Evolutionary conservation across 2,329 filamentous ascomycete genomes (phyloP), one percentile per base, ranked within the genome.

Genomic region (Berkeleyomyces basicola): DNA sequence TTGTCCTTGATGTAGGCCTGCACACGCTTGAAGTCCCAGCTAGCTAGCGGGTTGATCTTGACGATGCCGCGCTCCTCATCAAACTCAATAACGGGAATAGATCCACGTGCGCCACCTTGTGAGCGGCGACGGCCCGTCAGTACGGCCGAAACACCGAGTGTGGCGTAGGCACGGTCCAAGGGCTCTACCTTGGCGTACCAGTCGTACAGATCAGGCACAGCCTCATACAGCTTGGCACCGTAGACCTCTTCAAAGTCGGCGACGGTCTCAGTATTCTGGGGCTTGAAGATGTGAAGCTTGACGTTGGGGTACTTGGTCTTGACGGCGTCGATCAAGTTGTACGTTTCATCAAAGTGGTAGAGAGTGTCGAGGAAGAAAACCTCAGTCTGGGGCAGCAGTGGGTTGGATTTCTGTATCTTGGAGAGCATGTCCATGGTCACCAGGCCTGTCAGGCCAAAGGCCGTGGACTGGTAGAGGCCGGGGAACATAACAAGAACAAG

Each of bases 111-210:
- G 67, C 90, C 92, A 66, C 93, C 93, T 75, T 99, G 93, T 66
- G 89, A 95, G 68, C 89, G 84, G 66, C 93, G 84, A 64, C 93
- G 89, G 61, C 93, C 93, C 55, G 93, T 99, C 67, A 99, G 79
- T 61, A 97, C 88, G 61, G 93, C 93, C 63, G 87, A 86, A 63
- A 97, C 91, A 69, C 87, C 83, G 64, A 97, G 82, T 67, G 95
- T 87, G 16, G 85, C 79, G 75, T 96, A 97, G 5, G 93, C 90
- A 66, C 93, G 85, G 75, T 96, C 86, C 62, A 91, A 89, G 14
- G 93, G 93, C 78, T 99, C 93, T 58, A 99, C 93, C 79, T 99
- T 99, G 76, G 91, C 93, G 66, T 93, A 80, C 80, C 89, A 97
- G 79, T 99, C 93, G 75, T 99, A 99, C 70, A 92, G 82, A 70